Evolutionary conservation across 2,329 filamentous ascomycete genomes (phyloP), one percentile per base, ranked within the genome.

Genomic region (Aspergillus hortae): DNA sequence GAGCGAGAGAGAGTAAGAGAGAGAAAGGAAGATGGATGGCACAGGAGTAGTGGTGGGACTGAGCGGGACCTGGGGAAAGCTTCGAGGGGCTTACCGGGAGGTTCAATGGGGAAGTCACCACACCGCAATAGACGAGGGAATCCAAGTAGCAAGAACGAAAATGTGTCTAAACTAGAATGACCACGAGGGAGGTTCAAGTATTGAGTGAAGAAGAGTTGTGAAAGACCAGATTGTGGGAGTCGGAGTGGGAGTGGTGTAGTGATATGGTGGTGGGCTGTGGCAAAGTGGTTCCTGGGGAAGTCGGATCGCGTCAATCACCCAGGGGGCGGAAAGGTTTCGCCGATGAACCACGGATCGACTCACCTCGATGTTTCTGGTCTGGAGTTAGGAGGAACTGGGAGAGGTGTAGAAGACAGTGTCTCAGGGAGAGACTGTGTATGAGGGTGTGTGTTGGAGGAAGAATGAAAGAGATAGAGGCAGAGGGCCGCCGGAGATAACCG

Each of bases 401-500:
- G 10, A 44, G 23, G 12, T 23, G 17, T 36, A 46, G 44, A 36
- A 32, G 25, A 6, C 5, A 32, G 44, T 14, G 44, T 10, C n/a
- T 6, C 15, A 19, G 11, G 36, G 9, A 38, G 40, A 30, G 38
- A 43, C 4, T 30, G 36, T 38, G n/a, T 27, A 43, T 43, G 46
- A 19, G 27, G 30, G 23, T 42, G 27, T 41, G 23, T 42, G 32
- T n/a, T 2, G 25, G 19, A 44, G 27, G 9, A 27, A 14, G 11
- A 12, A 19, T 23, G 36, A 42, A 21, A 19, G 32, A 23, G 27
- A 25, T n/a, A 40, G 30, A 19, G 64, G 63, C 40, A 41, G 46
- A 48, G 41, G 36, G 27, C 52, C 48, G 56, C 62, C 61, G 56
- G 53, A 62, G 66, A 62, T 65, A 67, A 58, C 58, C 59, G 61